These are phyloP conservation scores for Aspergillus carbonarius DNA, from an alignment of 2,329 filamentous ascomycete species.

Conservation along the genomic window DNA sequence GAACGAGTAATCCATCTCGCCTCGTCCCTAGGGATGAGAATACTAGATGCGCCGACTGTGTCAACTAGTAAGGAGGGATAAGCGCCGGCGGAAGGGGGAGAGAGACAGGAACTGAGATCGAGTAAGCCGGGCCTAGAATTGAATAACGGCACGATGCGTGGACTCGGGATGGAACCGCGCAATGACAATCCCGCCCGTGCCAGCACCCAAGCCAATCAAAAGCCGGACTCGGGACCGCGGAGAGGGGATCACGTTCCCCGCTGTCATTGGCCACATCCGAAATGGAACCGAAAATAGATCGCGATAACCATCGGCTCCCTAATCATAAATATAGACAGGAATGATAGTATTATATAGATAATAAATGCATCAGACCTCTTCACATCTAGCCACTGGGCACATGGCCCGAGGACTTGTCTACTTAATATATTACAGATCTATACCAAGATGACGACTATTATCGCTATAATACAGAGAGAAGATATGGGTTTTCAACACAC, in stretches of 20 bases:
- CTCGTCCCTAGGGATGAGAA: neutral
- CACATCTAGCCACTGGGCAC: too few relatives aligned
- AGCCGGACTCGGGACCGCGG: neutral
- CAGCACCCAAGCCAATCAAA: neutral
- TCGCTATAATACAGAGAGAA: too few relatives aligned
- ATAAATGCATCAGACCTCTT: too few relatives aligned
- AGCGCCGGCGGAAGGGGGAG: neutral
- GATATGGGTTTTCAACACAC: too few relatives aligned
- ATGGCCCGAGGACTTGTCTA: too few relatives aligned
- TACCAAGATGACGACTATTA: too few relatives aligned
- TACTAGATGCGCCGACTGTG: neutral
- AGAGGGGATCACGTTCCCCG: neutral
- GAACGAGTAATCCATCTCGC: conserved; percentile 16
- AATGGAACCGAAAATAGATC: neutral
- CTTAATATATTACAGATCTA: too few relatives aligned
- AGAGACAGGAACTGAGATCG: neutral
- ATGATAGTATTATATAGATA: too few relatives aligned
- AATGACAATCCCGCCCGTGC: neutral
- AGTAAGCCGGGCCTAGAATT: neutral
- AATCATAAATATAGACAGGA: neutral
- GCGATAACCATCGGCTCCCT: neutral
- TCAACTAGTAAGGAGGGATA: neutral
- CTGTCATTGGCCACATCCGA: neutral
- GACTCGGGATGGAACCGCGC: neutral
- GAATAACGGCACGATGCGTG: neutral